phyloP scores from a whole-genome alignment of 352 stramenopile genomes.

The Thraustochytrium striatum region DNA sequence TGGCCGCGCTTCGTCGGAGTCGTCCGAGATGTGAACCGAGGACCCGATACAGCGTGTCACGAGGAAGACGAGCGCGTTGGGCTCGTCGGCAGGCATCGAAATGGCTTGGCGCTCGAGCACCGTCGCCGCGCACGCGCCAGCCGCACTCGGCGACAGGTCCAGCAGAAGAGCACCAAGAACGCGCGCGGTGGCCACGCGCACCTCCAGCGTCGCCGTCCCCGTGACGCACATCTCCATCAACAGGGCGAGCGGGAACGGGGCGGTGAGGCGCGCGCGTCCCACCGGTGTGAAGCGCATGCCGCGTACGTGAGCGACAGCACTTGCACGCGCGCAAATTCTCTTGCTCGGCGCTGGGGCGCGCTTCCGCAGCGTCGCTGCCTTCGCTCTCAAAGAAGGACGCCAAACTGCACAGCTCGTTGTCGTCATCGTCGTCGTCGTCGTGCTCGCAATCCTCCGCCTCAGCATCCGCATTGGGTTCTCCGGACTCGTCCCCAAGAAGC shows the following conservation, averaged over 20 bases:
- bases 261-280: constrained; percentile 13
- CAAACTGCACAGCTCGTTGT: constrained; percentile 2
- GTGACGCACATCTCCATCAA: constrained; percentile 16
- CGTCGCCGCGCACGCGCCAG: constrained; percentile 2
- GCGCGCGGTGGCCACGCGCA: background rate
- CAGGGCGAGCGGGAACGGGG: constrained; percentile 10
- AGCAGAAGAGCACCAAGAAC: constrained; percentile 6
- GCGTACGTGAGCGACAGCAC: constrained; percentile 24
- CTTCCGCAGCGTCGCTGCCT: background rate
- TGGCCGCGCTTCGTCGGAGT: background rate
- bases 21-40: background rate
- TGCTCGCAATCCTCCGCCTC: background rate
- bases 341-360: background rate
- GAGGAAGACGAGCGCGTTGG: background rate
- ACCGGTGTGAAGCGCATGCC: constrained; percentile 34
- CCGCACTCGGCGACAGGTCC: background rate
- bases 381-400: background rate
- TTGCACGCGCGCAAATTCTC: constrained; percentile 1
- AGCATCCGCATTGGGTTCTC: too few species aligned
- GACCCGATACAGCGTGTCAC: constrained; percentile 1
- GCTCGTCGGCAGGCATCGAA: background rate
- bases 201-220: background rate
- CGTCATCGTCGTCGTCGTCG: background rate
- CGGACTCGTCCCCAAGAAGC: too few species aligned
- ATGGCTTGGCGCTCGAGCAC: background rate